Evolutionary conservation across 2,329 filamentous ascomycete genomes (phyloP), one percentile per base, ranked within the genome.

Genomic region (Ophiocordyceps camponoti-floridani): DNA sequence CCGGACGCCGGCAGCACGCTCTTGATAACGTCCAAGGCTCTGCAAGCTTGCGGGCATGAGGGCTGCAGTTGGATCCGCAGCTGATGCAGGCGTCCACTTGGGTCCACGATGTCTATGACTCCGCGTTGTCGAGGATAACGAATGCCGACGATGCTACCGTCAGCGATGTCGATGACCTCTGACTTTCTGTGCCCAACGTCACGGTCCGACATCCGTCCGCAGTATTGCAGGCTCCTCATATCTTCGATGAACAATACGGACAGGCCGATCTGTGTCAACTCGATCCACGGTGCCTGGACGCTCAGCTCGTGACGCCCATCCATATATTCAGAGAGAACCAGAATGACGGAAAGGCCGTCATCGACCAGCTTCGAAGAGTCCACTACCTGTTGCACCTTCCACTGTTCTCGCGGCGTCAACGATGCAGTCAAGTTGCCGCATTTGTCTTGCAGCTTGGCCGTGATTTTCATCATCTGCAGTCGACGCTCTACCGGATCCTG

Each of bases 241-340:
- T 82, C 76, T 46, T 78, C 70, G 19, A 77, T 58, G 47, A 70
- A 69, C 18, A 86, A 63, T 27, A 69, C 52, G 2, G 82, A 79
- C 2, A 86, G 61, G 0, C 70, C 65, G n/a, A 87, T 62, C 40
- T 76, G 77, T n/a, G 78, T 75, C 12, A 82, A 67, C 44, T 73
- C 72, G 46, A 79, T 79, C 83, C 83, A 88, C 0, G 82, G 82
- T 6, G 81, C 81, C 58, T 87, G 82, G 10, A 84, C 64, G 50
- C 79, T 84, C 14, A 89, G 61, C 53, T 82, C 76, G 42, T 75
- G 72, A 28, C 72, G 70, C 1, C 80, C 79, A 50, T 76, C 67
- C 43, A 71, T 69, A 23, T 76, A 74, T 51, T 80, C 74, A 3
- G 78, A 82, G 13, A 89, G 62, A 26, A 84, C 76, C 3, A 87